Evolutionary conservation across 1,284 basidiomycete species (phyloP).

Genomic region (Moesziomyces sp.): DNA sequence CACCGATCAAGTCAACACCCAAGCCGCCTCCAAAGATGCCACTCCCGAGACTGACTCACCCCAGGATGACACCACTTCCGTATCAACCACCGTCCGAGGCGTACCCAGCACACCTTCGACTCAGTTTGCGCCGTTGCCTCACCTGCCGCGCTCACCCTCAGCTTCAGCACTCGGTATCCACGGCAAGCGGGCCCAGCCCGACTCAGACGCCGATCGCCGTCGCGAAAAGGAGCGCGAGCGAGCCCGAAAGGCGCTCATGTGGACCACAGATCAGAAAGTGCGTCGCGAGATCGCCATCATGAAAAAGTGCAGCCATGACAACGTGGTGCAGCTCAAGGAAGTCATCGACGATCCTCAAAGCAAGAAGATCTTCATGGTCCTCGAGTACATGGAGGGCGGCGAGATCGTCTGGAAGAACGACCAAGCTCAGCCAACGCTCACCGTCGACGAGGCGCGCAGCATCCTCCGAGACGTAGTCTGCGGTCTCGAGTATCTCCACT

Average conservation of each 20-base stretch:
- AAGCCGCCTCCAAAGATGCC: not conserved
- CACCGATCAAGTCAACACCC: not conserved
- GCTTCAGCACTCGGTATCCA: slow-evolving; percentile 18
- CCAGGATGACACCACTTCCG: slow-evolving; percentile 22
- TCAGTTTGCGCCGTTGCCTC: slow-evolving; percentile 31
- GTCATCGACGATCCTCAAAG: slow-evolving; percentile 93
- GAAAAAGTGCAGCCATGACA: slow-evolving; percentile 88
- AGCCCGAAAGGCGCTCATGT: slow-evolving; percentile 54
- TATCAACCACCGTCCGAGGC: slow-evolving; percentile 27
- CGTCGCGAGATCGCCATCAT: slow-evolving; percentile 87
- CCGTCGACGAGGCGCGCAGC: slow-evolving; percentile 82
- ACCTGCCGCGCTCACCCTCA: slow-evolving; percentile 28
- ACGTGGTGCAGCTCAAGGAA: slow-evolving; percentile 90
- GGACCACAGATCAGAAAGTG: slow-evolving; percentile 66
- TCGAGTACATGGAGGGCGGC: slow-evolving; percentile 95
- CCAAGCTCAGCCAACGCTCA: slow-evolving; percentile 75
- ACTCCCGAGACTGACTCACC: slow-evolving; percentile 9
- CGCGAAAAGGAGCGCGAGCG: slow-evolving; percentile 54
- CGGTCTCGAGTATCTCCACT: slow-evolving; percentile 93
- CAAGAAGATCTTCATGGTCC: slow-evolving; percentile 94
- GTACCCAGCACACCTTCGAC: slow-evolving; percentile 21
- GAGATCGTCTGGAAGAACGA: slow-evolving; percentile 85
- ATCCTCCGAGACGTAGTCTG: slow-evolving; percentile 92
- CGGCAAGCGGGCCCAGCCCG: slow-evolving; percentile 28
- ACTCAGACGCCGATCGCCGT: slow-evolving; percentile 41